Conservation (phyloP, 305 asterid species). For the Stenogyne calaminthoides region DNA sequence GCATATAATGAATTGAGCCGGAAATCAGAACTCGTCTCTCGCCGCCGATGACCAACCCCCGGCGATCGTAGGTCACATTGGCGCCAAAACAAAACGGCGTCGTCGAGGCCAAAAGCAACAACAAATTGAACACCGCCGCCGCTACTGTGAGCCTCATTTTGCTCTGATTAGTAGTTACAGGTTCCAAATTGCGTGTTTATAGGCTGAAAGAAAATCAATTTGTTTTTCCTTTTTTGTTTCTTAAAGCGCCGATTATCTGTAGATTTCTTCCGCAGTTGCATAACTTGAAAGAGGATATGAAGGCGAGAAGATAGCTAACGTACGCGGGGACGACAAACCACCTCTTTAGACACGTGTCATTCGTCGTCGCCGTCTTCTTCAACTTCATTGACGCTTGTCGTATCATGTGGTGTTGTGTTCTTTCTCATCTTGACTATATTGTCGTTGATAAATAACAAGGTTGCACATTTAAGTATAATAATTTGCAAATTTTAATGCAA, state of each 20-base stretch:
- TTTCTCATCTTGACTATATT: not conserved
- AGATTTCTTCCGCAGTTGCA: not conserved
- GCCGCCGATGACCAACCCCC: slow-evolving; percentile 85
- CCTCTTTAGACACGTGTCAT: slow-evolving; percentile 26
- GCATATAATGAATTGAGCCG: slow-evolving; percentile 95
- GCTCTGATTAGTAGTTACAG: not conserved
- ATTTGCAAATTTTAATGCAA: too few species aligned
- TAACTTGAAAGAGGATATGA: not conserved
- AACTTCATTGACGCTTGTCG: slow-evolving; percentile 9
- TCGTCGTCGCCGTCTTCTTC: slow-evolving; percentile 18
- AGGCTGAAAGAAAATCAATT: not conserved
- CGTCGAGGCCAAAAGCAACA: slow-evolving; percentile 40
- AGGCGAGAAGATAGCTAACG: slow-evolving; percentile 26
- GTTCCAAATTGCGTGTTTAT: slow-evolving; percentile 1
- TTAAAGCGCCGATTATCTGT: not conserved
- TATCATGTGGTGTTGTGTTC: not conserved
- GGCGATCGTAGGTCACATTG: slow-evolving; percentile 88
- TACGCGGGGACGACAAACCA: slow-evolving; percentile 36
- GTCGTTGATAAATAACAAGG: too few species aligned
- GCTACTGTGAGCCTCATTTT: slow-evolving; percentile 34
- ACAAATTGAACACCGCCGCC: slow-evolving; percentile 28
- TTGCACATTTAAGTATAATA: too few species aligned
- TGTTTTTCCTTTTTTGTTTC: not conserved
- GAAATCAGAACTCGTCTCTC: slow-evolving; percentile 67
- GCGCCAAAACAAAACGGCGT: slow-evolving; percentile 55